Evolutionary conservation across 805 yeast genomes (phyloP).

Genomic region (Pichia eremophila): DNA sequence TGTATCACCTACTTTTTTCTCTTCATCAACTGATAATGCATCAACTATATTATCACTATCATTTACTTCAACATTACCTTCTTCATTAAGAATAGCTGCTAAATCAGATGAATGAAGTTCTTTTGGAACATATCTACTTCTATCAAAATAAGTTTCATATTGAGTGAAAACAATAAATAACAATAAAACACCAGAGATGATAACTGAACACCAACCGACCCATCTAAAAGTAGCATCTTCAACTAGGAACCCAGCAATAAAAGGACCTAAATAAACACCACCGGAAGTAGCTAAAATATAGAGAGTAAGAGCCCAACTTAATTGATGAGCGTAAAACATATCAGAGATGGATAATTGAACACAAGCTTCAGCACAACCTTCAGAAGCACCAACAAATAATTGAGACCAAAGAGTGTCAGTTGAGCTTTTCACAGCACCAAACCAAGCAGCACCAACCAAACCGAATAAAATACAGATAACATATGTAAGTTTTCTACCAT

Average conservation of each 20-base stretch:
- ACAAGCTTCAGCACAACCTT: constrained; percentile 68
- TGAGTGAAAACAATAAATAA: constrained; percentile 47
- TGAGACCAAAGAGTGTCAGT: constrained; percentile 70
- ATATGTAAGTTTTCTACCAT: constrained; percentile 60
- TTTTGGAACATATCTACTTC: constrained; percentile 30
- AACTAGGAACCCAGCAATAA: constrained; percentile 67
- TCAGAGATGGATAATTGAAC: constrained; percentile 64
- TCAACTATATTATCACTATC: neutral
- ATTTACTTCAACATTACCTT: neutral
- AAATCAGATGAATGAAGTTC: constrained; percentile 1
- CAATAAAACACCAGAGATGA: constrained; percentile 52
- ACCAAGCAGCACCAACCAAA: constrained; percentile 62
- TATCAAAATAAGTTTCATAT: constrained; percentile 65
- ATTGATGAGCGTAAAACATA: constrained; percentile 67
- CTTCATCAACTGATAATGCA: constrained; percentile 1
- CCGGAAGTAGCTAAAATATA: constrained; percentile 68
- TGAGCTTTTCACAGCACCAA: constrained; percentile 44
- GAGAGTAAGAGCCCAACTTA: constrained; percentile 61
- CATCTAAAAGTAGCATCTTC: constrained; percentile 58
- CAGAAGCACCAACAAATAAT: constrained; percentile 70
- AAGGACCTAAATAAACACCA: constrained; percentile 73
- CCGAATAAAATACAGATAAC: constrained; percentile 53
- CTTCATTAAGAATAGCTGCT: constrained; percentile 2
- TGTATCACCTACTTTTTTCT: constrained; percentile 2
- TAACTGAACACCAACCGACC: constrained; percentile 65